These are phyloP conservation scores for Vaccinium corymbosum DNA, from an alignment of 148 eudicot genomes.

Conservation along the genomic window DNA sequence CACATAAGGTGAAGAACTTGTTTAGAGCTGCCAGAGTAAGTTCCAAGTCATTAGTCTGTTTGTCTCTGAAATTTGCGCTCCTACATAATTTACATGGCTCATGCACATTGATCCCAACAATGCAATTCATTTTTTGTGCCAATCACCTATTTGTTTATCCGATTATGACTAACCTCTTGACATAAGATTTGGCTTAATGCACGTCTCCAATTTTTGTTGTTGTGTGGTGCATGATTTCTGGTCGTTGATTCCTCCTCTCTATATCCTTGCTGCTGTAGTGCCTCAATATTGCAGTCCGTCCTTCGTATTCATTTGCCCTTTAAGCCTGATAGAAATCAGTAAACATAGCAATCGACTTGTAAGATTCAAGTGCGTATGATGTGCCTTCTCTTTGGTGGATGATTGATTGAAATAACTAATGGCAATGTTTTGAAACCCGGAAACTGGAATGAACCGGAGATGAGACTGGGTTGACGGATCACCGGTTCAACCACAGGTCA, in stretches of 20 bases:
- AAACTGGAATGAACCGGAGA: too few relatives aligned
- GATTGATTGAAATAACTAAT: background rate
- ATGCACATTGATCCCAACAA: background rate
- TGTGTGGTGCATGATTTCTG: background rate
- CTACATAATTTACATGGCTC: background rate
- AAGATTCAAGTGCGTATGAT: background rate
- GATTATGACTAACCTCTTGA: background rate
- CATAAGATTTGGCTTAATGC: background rate
- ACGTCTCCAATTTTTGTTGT: background rate
- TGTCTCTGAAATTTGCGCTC: background rate
- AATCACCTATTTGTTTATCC: background rate
- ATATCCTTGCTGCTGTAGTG: background rate
- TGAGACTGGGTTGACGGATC: too few relatives aligned
- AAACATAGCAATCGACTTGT: too few relatives aligned
- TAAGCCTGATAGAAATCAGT: background rate
- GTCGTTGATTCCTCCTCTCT: conserved; percentile 3
- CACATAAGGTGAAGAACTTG: conserved; percentile 40
- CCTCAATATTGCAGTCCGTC: background rate
- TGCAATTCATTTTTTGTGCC: background rate
- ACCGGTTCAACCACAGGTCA: too few relatives aligned
- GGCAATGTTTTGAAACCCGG: too few relatives aligned
- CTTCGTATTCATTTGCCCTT: background rate
- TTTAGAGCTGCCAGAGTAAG: conserved; percentile 36
- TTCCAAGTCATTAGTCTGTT: conserved; percentile 4
- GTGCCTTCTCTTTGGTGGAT: background rate